Evolutionary conservation across 441 rosid genomes (phyloP).

Genomic region (Aquilaria agallochum): DNA sequence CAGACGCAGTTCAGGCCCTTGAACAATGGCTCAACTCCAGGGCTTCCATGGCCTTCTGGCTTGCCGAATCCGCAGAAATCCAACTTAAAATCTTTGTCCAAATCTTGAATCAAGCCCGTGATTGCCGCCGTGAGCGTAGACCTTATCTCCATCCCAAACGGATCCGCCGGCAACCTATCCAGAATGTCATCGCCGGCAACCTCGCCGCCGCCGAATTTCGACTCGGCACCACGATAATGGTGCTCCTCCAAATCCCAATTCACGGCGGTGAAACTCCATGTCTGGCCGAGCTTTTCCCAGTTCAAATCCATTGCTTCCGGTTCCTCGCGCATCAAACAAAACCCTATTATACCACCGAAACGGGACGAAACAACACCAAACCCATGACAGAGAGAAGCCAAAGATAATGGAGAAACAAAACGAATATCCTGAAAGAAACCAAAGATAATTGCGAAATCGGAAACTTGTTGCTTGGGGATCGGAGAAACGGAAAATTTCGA

Average conservation of each 20-base stretch:
- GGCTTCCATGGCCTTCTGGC: conserved; percentile 15
- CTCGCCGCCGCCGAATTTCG: conserved; percentile 10
- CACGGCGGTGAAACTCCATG: conserved; percentile 17
- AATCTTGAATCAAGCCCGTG: conserved; percentile 28
- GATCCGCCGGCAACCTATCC: conserved; percentile 34
- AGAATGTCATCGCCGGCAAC: conserved; percentile 16
- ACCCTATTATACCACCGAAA: not conserved
- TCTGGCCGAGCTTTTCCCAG: conserved; percentile 14
- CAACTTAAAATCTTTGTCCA: conserved; percentile 14
- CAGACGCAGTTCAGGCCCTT: conserved; percentile 16
- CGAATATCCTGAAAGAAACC: not conserved
- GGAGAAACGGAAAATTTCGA: not conserved
- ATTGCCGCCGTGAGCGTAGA: conserved; percentile 25
- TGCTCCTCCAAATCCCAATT: conserved; percentile 21
- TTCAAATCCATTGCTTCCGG: conserved; percentile 13
- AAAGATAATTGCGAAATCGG: too few species aligned
- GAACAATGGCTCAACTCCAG: conserved; percentile 3
- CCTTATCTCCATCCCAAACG: conserved; percentile 33
- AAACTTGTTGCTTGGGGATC: too few species aligned
- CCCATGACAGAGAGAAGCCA: not conserved
- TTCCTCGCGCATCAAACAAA: conserved; percentile 2
- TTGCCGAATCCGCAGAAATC: conserved; percentile 13
- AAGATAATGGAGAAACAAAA: not conserved
- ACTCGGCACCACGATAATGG: conserved; percentile 14
- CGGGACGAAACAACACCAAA: not conserved